Base-by-base conservation (phyloP, 371 early-diverging fungal species). In the Amoeboradix gromovi region DNA sequence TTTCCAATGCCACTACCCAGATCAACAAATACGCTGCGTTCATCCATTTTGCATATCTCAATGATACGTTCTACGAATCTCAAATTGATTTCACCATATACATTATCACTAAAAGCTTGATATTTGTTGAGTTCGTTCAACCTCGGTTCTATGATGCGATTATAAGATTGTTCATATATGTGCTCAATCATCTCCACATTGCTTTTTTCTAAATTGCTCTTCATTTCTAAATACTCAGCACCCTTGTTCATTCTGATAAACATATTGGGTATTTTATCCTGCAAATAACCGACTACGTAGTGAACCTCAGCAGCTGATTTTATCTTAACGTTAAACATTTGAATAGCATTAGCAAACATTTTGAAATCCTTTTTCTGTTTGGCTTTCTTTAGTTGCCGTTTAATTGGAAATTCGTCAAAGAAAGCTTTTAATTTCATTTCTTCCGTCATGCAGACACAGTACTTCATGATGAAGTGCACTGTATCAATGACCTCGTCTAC, bases 1-100 rank as follows among this genome's bases (percentile, higher is more conserved):
- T 68, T 68, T 29, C 68, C 68, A 30, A 68, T 68, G 1, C 68
- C 68, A 30, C 68, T 68, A 29, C 68, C 68, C 28, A 68, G 68
- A 68, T 68, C 68, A 30, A 68, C 16, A 68, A 68, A 68, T 12
- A 68, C 5, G 17, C 16, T 29, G 17, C 17, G 5, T 17, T 27
- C 30, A 16, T 68, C 30, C 1, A 68, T 30, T 28, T 28, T 28
- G 17, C 1, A 29, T 30, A 16, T 28, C 17, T 30, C 29, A 2
- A 68, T 29, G 17, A 68, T 30, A 12, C 12, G 16, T 29, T 30
- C 5, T 29, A 30, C 30, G 17, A 68, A 16, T 1, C 29, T 17
- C 28, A 28, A 28, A 17, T 17, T 29, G 16, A 29, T 68, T 68
- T 68, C 68, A 68, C 68, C 68, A 68, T 68, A 68, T 29, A 68